Evolutionary conservation across 169 alveolate genomes (phyloP), one percentile per base, ranked within the genome.

Genomic region (Cryptosporidium sp.): DNA sequence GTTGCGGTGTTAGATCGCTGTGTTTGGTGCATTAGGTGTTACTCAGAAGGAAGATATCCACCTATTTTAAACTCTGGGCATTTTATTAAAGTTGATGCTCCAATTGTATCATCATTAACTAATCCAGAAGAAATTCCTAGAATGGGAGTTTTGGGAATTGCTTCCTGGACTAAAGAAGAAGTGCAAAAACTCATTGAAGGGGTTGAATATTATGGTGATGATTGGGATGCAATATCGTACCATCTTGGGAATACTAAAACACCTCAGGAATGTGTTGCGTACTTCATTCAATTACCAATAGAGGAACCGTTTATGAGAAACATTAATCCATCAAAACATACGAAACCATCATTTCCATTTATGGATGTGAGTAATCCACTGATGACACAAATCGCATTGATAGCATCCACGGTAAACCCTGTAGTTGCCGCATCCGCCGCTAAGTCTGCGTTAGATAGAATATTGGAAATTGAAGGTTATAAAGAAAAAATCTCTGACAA

Each of bases 371-470:
- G 92, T 26, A 92, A 92, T 62, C 94, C 94, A 0, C 65, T 92
- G 55, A 67, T 87, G 93, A 73, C 94, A 10, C 94, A 74, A 35
- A 69, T 92, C 8, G 94, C 93, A 35, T 51, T 92, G 58, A 71
- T 92, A 55, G 93, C 94, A 23, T 92, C 94, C 4, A 50, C 71
- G 5, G 84, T 92, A 5, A 87, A 92, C 65, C 94, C 94, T 14
- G 80, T 84, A 2, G 92, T 92, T 1, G 93, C 94, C 7, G 94
- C 94, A 29, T 85, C 92, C 10, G 94, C 94, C 1, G 94, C 94
- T 45, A 62, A 70, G 14, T 91, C 94, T 23, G 94, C 94, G 12
- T 73, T 92, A 16, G 71, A 62, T 21, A 67, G 86, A 71, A 71
- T 91, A 41, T 39, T 69, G 45, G 74, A 91, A 85, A 71, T 86